Percentiles rank a stretch among this genome's conserved stretches.
phyloP scores from a whole-genome alignment of 1,139 yeast genomes.

The Yamadazyma aaseri region DNA sequence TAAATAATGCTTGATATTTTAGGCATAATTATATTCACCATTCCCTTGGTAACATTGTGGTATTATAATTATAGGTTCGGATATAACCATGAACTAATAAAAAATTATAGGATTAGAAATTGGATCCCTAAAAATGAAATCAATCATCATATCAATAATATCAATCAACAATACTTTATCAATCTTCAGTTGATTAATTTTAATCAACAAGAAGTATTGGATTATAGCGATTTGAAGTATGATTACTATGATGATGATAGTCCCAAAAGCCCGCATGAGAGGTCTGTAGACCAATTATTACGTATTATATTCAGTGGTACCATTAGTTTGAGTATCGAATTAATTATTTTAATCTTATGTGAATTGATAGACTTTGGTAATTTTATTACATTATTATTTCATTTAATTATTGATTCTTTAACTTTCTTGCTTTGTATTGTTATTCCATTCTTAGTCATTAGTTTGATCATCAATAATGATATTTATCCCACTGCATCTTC shows the following conservation, averaged over 20 bases:
- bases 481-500: conserved; percentile 20
- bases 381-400: conserved; percentile 25
- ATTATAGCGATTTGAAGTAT: conserved; percentile 4
- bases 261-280: background rate
- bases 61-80: conserved; percentile 9
- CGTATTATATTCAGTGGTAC: conserved; percentile 29
- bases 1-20: conserved; percentile 5
- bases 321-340: conserved; percentile 30
- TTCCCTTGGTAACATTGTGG: conserved; percentile 6
- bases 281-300: conserved; percentile 16
- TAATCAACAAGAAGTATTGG: conserved; percentile 4
- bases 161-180: conserved; percentile 9
- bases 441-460: conserved; percentile 35
- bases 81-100: conserved; percentile 10
- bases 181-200: conserved; percentile 5
- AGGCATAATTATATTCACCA: conserved; percentile 8
- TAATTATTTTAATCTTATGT: conserved; percentile 38
- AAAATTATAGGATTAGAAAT: conserved; percentile 9
- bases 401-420: conserved; percentile 31
- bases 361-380: conserved; percentile 30
- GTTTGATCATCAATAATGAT: conserved; percentile 29
- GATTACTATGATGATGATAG: conserved; percentile 4
- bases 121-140: conserved; percentile 10
- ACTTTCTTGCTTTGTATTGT: conserved; percentile 31
- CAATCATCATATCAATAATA: conserved; percentile 8